Base-by-base conservation (phyloP, 2,329 filamentous ascomycete genomes). In the Paramyrothecium sp. region DNA sequence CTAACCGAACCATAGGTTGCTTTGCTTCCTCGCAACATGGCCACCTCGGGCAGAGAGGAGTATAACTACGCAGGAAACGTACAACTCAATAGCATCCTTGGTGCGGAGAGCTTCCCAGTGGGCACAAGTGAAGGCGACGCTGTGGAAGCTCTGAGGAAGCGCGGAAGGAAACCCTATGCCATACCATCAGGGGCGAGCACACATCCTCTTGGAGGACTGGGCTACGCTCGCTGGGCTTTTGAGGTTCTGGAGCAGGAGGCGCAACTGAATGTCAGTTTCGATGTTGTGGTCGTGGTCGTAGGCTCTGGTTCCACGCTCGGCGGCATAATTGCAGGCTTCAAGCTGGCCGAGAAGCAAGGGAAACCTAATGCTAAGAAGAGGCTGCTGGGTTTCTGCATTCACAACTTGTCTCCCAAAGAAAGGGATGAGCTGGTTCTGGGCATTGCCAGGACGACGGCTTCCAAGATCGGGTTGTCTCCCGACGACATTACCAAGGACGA, bases 281-380 rank as follows among this genome's bases (percentile, higher is more conserved):
- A 86, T 61, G 82, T 79, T 1, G 67, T 89, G 1, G 69, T 88
- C 47, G 85, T 86, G 10, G 88, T 85, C 63, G 82, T 81, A 5
- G 86, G 88, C 5, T 89, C 86, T 0, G 87, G 87, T 3, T 83
- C 79, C 11, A 89, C 86, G 1, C 78, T 88, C 67, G 86, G 83
- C 1, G 87, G 87, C 3, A 85, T 89, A 76, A 76, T 89, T 13
- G 86, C 85, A 0, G 87, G 87, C 0, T 88, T 88, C 67, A 87
- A 86, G 71, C 70, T 86, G n/a, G 69, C 79, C 4, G 76, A 85
- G 67, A 67, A 67, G 55, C 52, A 61, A 62, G 70, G 75, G 13
- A 30, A 16, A 22, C 51, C n/a, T 2, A 20, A 20, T 20, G 51
- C 51, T 12, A 44, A 41, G 30, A 53, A 53, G 10, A 26, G 26